Percentiles rank a stretch among this genome's conserved stretches.
These are phyloP conservation scores for Cubamyces sp. DNA, from an alignment of 768 basidiomycete genomes.

Conservation along the genomic window DNA sequence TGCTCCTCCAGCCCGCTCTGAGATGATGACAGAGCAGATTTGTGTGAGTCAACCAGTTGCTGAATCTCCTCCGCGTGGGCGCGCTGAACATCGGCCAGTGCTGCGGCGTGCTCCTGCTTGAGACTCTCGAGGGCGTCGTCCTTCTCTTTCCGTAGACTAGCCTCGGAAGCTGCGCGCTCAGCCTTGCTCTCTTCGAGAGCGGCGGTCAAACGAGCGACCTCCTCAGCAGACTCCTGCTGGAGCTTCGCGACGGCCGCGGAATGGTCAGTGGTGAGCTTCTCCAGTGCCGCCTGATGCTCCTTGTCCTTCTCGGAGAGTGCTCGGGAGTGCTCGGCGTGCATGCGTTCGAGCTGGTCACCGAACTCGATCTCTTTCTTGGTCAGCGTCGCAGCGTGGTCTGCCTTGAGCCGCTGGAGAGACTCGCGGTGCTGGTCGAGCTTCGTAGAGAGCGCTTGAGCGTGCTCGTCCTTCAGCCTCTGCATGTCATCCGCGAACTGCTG, in stretches of 20 bases:
- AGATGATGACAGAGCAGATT: conserved; percentile 39
- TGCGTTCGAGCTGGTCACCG: conserved; percentile 57
- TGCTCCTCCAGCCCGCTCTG: conserved; percentile 41
- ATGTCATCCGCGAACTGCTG: conserved; percentile 64
- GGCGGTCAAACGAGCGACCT: conserved; percentile 52
- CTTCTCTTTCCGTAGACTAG: conserved; percentile 48
- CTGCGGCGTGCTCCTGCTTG: conserved; percentile 48
- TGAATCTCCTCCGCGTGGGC: conserved; percentile 60
- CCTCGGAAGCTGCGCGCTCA: conserved; percentile 42
- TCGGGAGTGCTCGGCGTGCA: conserved; percentile 63
- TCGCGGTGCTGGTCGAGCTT: conserved; percentile 64
- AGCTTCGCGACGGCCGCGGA: conserved; percentile 53
- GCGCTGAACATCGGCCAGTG: conserved; percentile 56
- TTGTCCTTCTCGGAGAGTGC: conserved; percentile 57
- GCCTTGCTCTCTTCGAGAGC: conserved; percentile 50
- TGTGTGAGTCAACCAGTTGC: conserved; percentile 52
- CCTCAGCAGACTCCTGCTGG: conserved; percentile 57
- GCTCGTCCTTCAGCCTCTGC: conserved; percentile 67
- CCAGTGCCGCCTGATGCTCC: conserved; percentile 57
- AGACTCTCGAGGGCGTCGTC: conserved; percentile 48
- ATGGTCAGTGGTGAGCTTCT: conserved; percentile 63
- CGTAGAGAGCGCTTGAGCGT: conserved; percentile 52
- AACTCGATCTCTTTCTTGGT: conserved; percentile 67
- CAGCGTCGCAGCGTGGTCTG: conserved; percentile 62
- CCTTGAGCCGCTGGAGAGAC: conserved; percentile 61